phyloP scores from a whole-genome alignment of 192 early-diverging fungal genomes.

The Allomyces javanicus region DNA sequence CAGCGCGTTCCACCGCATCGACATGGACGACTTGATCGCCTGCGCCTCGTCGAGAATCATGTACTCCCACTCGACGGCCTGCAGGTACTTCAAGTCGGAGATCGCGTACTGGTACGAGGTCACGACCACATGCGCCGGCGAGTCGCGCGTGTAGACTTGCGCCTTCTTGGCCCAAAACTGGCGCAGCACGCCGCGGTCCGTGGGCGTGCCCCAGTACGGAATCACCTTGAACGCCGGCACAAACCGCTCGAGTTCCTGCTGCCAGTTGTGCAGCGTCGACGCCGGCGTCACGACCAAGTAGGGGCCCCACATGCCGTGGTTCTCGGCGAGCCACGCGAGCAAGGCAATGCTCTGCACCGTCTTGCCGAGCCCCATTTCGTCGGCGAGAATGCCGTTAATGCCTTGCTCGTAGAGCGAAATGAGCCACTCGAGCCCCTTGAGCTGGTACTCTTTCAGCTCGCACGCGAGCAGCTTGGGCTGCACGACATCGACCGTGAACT shows the following conservation, averaged over 20 bases:
- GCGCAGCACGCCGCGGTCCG: slow-evolving; percentile 63
- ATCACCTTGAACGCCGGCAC: slow-evolving; percentile 59
- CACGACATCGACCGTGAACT: slow-evolving; percentile 56
- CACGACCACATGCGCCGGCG: slow-evolving; percentile 72
- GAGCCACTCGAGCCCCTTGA: slow-evolving; percentile 72
- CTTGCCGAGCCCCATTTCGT: slow-evolving; percentile 42
- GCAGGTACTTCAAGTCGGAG: slow-evolving; percentile 60
- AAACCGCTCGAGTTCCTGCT: slow-evolving; percentile 66
- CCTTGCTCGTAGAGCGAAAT: slow-evolving; percentile 72
- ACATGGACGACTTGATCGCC: slow-evolving; percentile 66
- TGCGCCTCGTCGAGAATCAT: slow-evolving; percentile 91
- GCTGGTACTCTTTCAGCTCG: slow-evolving; percentile 58
- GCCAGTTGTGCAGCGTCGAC: slow-evolving; percentile 83
- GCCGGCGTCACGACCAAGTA: slow-evolving; percentile 76
- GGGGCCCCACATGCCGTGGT: slow-evolving; percentile 74
- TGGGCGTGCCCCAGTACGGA: slow-evolving; percentile 73
- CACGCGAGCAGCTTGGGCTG: slow-evolving; percentile 78
- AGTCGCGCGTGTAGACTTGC: slow-evolving; percentile 43
- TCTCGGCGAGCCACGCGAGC: slow-evolving; percentile 70
- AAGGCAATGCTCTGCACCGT: slow-evolving; percentile 81
- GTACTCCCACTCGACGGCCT: slow-evolving; percentile 81
- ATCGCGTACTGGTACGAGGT: slow-evolving; percentile 69
- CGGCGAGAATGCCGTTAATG: slow-evolving; percentile 62
- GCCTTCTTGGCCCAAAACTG: slow-evolving; percentile 62
- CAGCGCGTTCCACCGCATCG: slow-evolving; percentile 55